A percentile compares a stretch with the other conserved stretches of the same genome.
phyloP scores from a whole-genome alignment of 2,329 filamentous ascomycete species.

The Beauveria bassiana region DNA sequence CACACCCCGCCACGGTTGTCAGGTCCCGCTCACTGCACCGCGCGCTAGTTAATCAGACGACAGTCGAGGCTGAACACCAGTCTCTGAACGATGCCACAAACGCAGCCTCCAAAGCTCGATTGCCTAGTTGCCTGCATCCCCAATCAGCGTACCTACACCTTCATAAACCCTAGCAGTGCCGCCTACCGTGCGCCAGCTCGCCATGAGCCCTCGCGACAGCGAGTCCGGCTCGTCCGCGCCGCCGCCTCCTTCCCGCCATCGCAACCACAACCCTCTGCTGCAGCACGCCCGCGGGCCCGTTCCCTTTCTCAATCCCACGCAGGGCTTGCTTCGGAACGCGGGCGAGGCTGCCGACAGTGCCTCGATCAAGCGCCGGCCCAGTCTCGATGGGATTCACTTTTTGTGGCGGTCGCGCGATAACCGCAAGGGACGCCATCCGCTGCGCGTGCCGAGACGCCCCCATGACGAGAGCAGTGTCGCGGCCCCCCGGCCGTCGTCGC shows the following conservation, averaged over 20 bases:
- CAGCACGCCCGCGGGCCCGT: background rate
- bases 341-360: background rate
- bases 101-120: too few relatives aligned
- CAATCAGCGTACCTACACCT: too few relatives aligned
- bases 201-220: background rate
- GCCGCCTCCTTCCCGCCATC: background rate
- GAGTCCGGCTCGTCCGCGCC: background rate
- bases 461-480: background rate
- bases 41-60: too few relatives aligned
- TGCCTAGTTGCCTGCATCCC: too few relatives aligned
- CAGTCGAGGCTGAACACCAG: too few relatives aligned
- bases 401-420: constrained; percentile 10
- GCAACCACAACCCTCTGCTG: background rate
- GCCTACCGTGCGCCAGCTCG: background rate
- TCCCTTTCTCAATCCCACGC: background rate
- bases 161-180: background rate
- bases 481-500: background rate
- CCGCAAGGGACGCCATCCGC: constrained; percentile 8
- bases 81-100: too few relatives aligned
- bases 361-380: background rate
- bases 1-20: too few relatives aligned
- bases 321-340: background rate
- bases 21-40: too few relatives aligned
- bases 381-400: background rate
- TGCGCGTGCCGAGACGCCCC: background rate